Conservation (phyloP, 257 asterid genomes). For the Nicotiana sylvestris region DNA sequence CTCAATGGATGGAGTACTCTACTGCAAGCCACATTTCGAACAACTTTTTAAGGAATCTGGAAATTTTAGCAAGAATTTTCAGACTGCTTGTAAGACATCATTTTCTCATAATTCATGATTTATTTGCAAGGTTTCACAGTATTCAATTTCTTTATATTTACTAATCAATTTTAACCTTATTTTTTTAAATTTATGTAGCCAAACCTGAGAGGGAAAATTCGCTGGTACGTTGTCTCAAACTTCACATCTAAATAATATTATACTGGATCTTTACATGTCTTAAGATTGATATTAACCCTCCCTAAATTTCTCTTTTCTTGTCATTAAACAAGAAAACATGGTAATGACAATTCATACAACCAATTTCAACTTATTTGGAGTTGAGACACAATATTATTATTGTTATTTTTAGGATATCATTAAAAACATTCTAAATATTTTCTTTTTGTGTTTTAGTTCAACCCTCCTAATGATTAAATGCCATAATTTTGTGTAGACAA, state of each 20-base stretch:
- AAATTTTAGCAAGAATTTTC: slow-evolving; percentile 50
- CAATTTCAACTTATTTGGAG: not conserved
- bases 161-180: not conserved
- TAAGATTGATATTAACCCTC: too few relatives aligned
- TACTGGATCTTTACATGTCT: not conserved
- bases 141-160: not conserved
- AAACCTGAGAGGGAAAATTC: slow-evolving; percentile 37
- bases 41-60: slow-evolving; percentile 55
- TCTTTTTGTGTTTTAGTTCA: not conserved
- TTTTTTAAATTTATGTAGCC: not conserved
- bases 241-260: not conserved
- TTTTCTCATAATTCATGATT: not conserved
- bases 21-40: slow-evolving; percentile 55
- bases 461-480: not conserved
- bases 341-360: not conserved
- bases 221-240: slow-evolving; percentile 18
- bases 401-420: not conserved
- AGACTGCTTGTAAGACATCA: slow-evolving; percentile 25
- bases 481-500: slow-evolving; percentile 32
- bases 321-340: not conserved
- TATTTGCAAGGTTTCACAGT: not conserved
- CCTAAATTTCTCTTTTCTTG: not conserved
- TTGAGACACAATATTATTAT: not conserved
- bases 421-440: not conserved
- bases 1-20: slow-evolving; percentile 54